Base-by-base conservation (phyloP, 2,329 filamentous ascomycete genomes). In the Paraphoma chrysanthemicola region DNA sequence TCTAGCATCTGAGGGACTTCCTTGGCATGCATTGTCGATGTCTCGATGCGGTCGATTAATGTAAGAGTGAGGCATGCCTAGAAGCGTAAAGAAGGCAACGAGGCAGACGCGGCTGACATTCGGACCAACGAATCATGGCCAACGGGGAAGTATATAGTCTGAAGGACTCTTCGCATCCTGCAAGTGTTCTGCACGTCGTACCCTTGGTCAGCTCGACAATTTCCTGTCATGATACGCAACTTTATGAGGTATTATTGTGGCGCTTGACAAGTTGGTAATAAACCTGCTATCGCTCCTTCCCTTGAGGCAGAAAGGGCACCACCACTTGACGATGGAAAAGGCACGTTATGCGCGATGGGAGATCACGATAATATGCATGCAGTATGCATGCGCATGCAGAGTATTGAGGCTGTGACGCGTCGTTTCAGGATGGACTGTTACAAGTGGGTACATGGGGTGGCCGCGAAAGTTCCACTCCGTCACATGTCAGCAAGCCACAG, bases 41-140 rank as follows among this genome's bases (percentile, higher is more conserved):
- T 59, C 56, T 62, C 43, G 41, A 51, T 46, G 52, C 36, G 47
- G 48, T 2, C 57, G 46, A 41, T 54, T 57, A 38, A 46, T 47
- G 48, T 50, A 36, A 38, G 23, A 23, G 23, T 47, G 56, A 53
- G 53, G 54, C 58, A 54, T 53, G 55, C 54, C 54, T 41, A 6
- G 31, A 39, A 49, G 14, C 14, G 11, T 3, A 66, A 62, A 67
- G 23, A 44, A 68, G 65, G 63, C 65, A 66, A 54, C 17, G 31
- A 50, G 63, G 63, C 65, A 66, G 62, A 54, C 16, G 44, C 45
- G 54, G 53, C 57, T 65, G 51, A 59, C n/a, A 30, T 23, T 11
- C 47, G n/a, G 23, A 10, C 30, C 36, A 17, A 1, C 18, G 9
- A 28, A 42, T 42, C 14, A 42, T 14, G 14, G 7, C n/a, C 39